Conservation (phyloP, 345 rosid genomes). For the Pelargonium nanum region DNA sequence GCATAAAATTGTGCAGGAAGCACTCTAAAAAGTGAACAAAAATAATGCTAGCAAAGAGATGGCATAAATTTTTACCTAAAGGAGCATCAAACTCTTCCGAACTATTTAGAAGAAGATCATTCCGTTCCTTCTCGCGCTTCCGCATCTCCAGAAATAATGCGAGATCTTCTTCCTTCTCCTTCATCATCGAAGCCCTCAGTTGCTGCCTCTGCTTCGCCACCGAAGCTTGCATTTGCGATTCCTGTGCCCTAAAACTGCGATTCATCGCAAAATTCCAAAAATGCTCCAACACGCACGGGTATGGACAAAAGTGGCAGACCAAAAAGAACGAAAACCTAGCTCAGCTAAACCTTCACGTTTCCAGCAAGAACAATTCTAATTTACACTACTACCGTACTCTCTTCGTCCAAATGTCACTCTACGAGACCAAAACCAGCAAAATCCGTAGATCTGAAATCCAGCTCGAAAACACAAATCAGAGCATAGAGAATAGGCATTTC, state of each 20-base stretch:
- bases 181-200: constrained; percentile 67
- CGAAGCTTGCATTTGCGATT: constrained; percentile 62
- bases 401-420: too few species aligned
- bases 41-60: constrained; percentile 1
- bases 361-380: background rate
- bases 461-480: background rate
- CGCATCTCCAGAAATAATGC: constrained; percentile 90
- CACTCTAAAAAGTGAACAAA: background rate
- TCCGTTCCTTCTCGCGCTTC: constrained; percentile 72
- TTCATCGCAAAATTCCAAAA: constrained; percentile 40
- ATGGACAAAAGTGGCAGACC: background rate
- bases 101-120: constrained; percentile 41
- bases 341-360: background rate
- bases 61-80: constrained; percentile 30
- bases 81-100: constrained; percentile 66
- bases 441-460: background rate
- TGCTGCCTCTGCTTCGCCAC: constrained; percentile 71
- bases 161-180: constrained; percentile 89
- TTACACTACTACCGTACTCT: background rate
- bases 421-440: background rate
- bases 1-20: background rate
- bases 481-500: background rate
- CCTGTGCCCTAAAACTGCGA: constrained; percentile 86
- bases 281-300: background rate
- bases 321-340: constrained; percentile 17